Evolutionary conservation across 176 grass and related monocot genomes (phyloP).

Genomic region (Leersia perrieri): DNA sequence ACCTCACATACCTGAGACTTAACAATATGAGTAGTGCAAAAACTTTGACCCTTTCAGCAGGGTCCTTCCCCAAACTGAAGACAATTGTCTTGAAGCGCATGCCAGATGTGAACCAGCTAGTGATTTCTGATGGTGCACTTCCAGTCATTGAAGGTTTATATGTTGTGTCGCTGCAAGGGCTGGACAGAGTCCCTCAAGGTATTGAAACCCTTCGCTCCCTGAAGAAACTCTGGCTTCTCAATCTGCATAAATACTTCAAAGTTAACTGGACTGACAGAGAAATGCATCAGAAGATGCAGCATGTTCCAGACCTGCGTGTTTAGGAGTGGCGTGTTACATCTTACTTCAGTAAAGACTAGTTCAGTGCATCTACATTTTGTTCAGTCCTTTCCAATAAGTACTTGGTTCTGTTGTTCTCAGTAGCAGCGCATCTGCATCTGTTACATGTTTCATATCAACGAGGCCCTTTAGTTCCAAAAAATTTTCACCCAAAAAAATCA

Average conservation of each 20-base stretch:
- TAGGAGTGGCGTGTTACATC: background rate
- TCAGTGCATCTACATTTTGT: too few relatives aligned
- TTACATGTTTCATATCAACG: background rate
- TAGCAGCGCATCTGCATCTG: background rate
- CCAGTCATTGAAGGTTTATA: constrained; percentile 4
- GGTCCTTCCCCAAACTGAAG: background rate
- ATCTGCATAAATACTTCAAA: constrained; percentile 3
- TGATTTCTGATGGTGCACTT: background rate
- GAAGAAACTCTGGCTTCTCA: background rate
- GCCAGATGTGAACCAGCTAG: background rate
- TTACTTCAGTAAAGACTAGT: background rate
- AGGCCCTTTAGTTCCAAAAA: too few relatives aligned
- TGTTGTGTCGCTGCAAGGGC: background rate
- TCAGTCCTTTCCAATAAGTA: background rate
- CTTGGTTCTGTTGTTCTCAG: background rate
- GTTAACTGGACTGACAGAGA: background rate
- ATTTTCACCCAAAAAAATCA: too few relatives aligned
- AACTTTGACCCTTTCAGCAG: background rate
- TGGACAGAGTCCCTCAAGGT: background rate
- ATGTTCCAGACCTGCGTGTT: background rate
- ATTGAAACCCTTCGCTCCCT: background rate
- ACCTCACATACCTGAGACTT: constrained; percentile 16
- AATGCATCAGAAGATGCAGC: constrained; percentile 3
- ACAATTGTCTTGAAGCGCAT: background rate
- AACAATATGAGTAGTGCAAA: background rate